Evolutionary conservation across 371 early-diverging fungal species (phyloP).

Genomic region (Gilbertella persicaria): DNA sequence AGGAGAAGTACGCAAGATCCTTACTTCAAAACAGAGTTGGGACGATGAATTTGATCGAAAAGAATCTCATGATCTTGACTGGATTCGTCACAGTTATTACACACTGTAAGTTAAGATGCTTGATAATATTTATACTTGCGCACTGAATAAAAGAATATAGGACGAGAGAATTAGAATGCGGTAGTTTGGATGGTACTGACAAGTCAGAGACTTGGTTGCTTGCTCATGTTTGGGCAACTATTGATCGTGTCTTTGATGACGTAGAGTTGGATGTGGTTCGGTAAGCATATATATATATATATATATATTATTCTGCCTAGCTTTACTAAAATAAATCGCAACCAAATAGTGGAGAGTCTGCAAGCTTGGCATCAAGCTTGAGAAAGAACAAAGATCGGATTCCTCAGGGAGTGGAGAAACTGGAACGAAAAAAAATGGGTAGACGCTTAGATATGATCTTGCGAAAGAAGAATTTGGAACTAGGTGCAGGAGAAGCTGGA

Average conservation of each 20-base stretch:
- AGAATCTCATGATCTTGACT: slow-evolving; percentile 2
- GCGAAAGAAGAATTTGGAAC: slow-evolving; percentile 10
- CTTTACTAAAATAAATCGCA: slow-evolving; percentile 4
- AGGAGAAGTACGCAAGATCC: neutral
- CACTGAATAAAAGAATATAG: slow-evolving; percentile 3
- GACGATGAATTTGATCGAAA: neutral
- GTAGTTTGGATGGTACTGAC: slow-evolving; percentile 1
- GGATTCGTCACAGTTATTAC: slow-evolving; percentile 4
- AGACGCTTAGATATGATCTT: slow-evolving; percentile 15
- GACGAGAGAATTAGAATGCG: slow-evolving; percentile 1
- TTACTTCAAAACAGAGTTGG: neutral
- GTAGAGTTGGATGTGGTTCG: slow-evolving; percentile 6
- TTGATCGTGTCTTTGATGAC: slow-evolving; percentile 5
- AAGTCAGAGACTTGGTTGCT: slow-evolving; percentile 1
- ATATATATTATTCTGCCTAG: slow-evolving; percentile 2
- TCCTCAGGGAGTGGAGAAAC: slow-evolving; percentile 8
- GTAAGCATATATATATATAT: neutral
- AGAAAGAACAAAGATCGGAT: slow-evolving; percentile 12
- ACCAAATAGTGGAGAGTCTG: slow-evolving; percentile 5
- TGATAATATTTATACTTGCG: slow-evolving; percentile 2
- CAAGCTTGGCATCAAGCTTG: slow-evolving; percentile 8
- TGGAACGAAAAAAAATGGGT: slow-evolving; percentile 11
- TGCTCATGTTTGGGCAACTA: neutral
- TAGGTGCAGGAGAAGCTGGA: slow-evolving; percentile 16
- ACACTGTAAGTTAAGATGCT: slow-evolving; percentile 3